Evolutionary conservation across 1,284 basidiomycete genomes (phyloP).

Genomic region (Melampsora larici-populina): DNA sequence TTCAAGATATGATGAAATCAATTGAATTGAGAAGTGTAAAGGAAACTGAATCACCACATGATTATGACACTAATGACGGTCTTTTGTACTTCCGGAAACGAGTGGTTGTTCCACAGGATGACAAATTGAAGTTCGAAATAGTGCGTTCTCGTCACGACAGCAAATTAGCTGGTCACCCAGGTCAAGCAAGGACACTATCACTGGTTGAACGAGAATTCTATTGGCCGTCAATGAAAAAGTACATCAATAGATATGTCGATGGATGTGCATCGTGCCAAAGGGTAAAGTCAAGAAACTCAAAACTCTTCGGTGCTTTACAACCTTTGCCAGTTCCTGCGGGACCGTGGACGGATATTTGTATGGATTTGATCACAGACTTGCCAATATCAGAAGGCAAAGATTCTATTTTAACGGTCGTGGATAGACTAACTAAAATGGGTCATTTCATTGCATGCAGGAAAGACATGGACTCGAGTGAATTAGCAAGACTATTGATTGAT

Average conservation of each 20-base stretch:
- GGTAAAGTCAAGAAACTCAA: neutral
- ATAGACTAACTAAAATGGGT: constrained; percentile 57
- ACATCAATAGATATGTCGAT: constrained; percentile 48
- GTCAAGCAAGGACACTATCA: constrained; percentile 53
- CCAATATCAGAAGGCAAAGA: constrained; percentile 54
- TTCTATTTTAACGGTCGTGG: constrained; percentile 57
- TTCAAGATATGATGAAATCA: too few species aligned
- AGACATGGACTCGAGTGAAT: too few species aligned
- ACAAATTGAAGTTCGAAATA: too few species aligned
- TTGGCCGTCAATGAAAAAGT: constrained; percentile 53
- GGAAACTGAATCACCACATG: too few species aligned
- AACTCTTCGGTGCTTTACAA: constrained; percentile 52
- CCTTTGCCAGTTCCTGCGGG: too few species aligned
- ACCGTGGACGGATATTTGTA: constrained; percentile 57
- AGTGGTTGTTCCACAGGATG: too few species aligned
- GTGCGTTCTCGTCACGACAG: constrained; percentile 46
- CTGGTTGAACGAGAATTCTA: constrained; percentile 49
- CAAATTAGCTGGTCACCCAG: too few species aligned
- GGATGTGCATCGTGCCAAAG: neutral
- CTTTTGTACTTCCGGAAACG: too few species aligned
- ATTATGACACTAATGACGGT: too few species aligned
- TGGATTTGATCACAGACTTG: constrained; percentile 59
- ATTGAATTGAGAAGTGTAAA: too few species aligned
- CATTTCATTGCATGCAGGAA: too few species aligned
- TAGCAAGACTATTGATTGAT: too few species aligned